A percentile compares a stretch with the other conserved stretches of the same genome.
Conservation (phyloP, 2,329 filamentous ascomycete genomes). For the Stachybotrys chartarum region DNA sequence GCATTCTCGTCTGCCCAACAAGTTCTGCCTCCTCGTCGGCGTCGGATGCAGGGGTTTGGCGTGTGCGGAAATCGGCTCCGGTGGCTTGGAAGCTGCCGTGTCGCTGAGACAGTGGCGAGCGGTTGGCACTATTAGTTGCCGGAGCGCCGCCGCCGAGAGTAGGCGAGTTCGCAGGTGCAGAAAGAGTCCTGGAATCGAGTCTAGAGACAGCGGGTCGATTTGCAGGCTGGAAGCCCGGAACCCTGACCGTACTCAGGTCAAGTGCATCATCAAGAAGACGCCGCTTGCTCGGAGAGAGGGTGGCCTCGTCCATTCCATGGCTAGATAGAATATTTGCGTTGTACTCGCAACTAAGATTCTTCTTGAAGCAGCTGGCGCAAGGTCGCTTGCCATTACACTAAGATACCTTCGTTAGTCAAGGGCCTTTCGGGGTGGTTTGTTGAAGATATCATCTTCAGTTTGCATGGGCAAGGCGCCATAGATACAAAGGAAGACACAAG, state of each 20-base stretch:
- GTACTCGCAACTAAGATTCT: slow-evolving; percentile 37
- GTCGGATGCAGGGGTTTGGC: slow-evolving; percentile 32
- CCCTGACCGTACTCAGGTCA: not conserved
- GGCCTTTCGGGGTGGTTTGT: not conserved
- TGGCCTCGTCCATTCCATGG: not conserved
- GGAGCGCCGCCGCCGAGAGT: not conserved
- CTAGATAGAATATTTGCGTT: not conserved
- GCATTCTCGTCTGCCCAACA: slow-evolving; percentile 47
- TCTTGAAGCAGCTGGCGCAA: slow-evolving; percentile 52
- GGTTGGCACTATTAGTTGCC: not conserved
- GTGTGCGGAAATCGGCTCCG: slow-evolving; percentile 12
- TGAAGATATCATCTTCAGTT: not conserved
- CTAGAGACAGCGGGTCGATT: not conserved
- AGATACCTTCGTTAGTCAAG: not conserved
- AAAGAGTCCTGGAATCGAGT: not conserved
- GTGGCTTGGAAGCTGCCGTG: not conserved
- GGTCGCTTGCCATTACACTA: slow-evolving; percentile 53
- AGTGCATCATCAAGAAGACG: not conserved
- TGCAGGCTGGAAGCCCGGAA: not conserved
- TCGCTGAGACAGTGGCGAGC: not conserved
- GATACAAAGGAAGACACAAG: not conserved
- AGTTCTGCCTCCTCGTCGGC: slow-evolving; percentile 50
- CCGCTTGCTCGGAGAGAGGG: not conserved
- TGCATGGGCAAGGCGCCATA: not conserved
- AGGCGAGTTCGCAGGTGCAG: not conserved